Evolutionary conservation across 495 filamentous ascomycete species (phyloP).

Genomic region (Penicillium odoratum): DNA sequence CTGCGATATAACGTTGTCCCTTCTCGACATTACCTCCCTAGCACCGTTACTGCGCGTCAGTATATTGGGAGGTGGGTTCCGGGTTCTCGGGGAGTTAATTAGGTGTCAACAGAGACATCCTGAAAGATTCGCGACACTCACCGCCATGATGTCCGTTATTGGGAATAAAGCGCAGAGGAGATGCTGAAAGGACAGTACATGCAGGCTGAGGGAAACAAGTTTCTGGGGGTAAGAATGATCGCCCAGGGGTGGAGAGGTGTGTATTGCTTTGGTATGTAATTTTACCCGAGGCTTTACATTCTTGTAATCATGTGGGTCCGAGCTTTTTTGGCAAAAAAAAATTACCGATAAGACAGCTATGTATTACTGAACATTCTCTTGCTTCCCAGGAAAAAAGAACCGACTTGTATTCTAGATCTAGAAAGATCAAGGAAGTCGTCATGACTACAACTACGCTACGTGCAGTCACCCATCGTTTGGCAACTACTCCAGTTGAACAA

Average conservation of each 20-base stretch:
- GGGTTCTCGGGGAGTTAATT: not conserved
- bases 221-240: slow-evolving; percentile 17
- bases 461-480: slow-evolving; percentile 65
- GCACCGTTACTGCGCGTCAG: slow-evolving; percentile 27
- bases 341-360: slow-evolving; percentile 20
- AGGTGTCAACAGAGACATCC: not conserved
- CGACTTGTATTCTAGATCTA: not conserved
- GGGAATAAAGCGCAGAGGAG: slow-evolving; percentile 20
- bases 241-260: slow-evolving; percentile 25
- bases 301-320: slow-evolving; percentile 17
- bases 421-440: not conserved
- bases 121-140: slow-evolving; percentile 21
- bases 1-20: slow-evolving; percentile 73
- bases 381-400: slow-evolving; percentile 5
- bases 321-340: slow-evolving; percentile 21
- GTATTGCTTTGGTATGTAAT: slow-evolving; percentile 13
- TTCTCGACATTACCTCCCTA: slow-evolving; percentile 61
- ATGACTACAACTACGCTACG: slow-evolving; percentile 46
- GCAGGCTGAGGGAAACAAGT: slow-evolving; percentile 7
- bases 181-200: slow-evolving; percentile 19
- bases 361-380: slow-evolving; percentile 7
- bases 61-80: slow-evolving; percentile 2
- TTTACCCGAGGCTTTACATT: slow-evolving; percentile 39
- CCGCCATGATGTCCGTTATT: slow-evolving; percentile 36
- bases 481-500: slow-evolving; percentile 60